Evolutionary conservation across 2,329 filamentous ascomycete genomes (phyloP), one percentile per base, ranked within the genome.

Genomic region (Pseudocercospora ulei): DNA sequence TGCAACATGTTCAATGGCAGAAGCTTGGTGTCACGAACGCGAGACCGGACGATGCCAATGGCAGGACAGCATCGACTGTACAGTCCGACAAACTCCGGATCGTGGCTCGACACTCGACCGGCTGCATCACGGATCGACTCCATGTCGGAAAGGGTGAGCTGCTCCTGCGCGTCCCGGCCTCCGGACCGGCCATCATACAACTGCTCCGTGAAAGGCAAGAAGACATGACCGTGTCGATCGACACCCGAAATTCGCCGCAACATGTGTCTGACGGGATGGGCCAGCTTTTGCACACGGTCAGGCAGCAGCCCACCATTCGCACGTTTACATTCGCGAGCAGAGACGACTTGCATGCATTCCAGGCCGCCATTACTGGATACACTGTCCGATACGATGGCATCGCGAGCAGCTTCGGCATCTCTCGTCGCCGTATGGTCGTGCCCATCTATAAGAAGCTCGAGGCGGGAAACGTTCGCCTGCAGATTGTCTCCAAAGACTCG

Each of bases 391-490:
- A 51, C 53, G 58, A 66, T 41, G 48, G 54, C 17, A 53, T 82
- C 36, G 84, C 84, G 4, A 68, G 72, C 5, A 77, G 76, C 0
- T 83, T 94, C 59, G 78, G 80, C 41, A 93, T 94, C 49, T 78
- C 86, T 1, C 77, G 86, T 5, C 51, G 58, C 5, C 49, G 56
- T 31, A 90, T 87, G 80, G 83, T 94, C 7, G 84, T 93, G 9
- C 84, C 84, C 0, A 88, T 94, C 49, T 82, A 92, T 65, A 93
- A 94, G 65, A 90, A 90, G 61, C 92, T 84, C 83, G 85, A 92
- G 56, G 82, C 86, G 2, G 76, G 71, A n/a, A 72, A 71, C 23
- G 83, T 83, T 5, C 76, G 87, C 22, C 68, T 94, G 5, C 86
- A 94, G 58, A 70, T 94, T 23, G 76, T 94, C 5, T 22, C 71